phyloP scores from a whole-genome alignment of 2,329 filamentous ascomycete genomes.

The Diaporthe ilicicola region DNA sequence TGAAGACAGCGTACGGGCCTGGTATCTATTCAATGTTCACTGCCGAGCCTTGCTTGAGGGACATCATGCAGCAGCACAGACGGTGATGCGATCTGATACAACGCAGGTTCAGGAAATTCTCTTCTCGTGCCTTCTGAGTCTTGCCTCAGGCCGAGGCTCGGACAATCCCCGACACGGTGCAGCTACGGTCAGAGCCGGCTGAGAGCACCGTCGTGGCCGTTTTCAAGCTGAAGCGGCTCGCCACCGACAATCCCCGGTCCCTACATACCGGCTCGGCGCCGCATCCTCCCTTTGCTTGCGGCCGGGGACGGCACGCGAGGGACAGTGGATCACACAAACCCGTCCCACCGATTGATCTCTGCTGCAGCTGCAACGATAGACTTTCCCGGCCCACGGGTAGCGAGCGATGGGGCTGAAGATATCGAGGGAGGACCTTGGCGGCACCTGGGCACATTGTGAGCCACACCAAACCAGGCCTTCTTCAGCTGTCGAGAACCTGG shows the following conservation, averaged over 20 bases:
- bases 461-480: not conserved
- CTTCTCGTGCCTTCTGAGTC: not conserved
- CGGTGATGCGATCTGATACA: conserved; percentile 20
- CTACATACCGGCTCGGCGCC: not conserved
- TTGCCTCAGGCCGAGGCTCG: not conserved
- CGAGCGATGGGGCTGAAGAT: not conserved
- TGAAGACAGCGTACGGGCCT: not conserved
- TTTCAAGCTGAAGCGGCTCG: no score
- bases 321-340: not conserved
- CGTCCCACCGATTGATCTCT: not conserved
- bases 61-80: conserved; percentile 4
- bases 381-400: not conserved
- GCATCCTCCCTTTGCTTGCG: not conserved
- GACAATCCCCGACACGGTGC: not conserved
- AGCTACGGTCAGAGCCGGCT: not conserved
- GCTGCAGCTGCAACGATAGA: not conserved
- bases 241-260: no score
- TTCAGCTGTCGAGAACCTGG: no score
- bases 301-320: not conserved
- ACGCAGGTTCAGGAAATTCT: not conserved
- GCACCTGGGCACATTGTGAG: not conserved
- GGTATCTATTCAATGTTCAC: not conserved
- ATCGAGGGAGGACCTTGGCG: not conserved
- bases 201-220: not conserved
- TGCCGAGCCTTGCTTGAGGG: conserved; percentile 4